A percentile compares a stretch with the other conserved stretches of the same genome.
These are phyloP conservation scores for Colletotrichum scovillei DNA, from an alignment of 2,329 filamentous ascomycete genomes.

Conservation along the genomic window DNA sequence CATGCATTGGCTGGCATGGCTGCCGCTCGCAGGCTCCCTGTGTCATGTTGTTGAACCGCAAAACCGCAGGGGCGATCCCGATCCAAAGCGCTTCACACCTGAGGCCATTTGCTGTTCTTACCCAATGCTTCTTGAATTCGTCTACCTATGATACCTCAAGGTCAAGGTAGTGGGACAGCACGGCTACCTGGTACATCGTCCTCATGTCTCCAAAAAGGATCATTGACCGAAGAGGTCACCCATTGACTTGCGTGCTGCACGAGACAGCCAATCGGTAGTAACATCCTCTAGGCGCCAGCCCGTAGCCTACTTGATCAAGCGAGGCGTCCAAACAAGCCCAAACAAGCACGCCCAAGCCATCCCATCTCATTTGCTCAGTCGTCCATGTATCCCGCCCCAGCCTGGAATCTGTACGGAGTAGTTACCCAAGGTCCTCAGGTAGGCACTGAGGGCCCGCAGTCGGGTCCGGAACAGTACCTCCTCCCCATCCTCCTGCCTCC, in stretches of 20 bases:
- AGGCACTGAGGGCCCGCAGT: too few relatives aligned
- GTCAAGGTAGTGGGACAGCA: not conserved
- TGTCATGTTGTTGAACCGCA: slow-evolving; percentile 27
- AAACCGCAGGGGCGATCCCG: slow-evolving; percentile 30
- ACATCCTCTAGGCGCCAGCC: slow-evolving; percentile 4
- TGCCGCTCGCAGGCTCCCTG: slow-evolving; percentile 6
- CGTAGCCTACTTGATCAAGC: slow-evolving; percentile 2
- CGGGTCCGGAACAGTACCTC: not conserved
- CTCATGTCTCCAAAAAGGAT: not conserved
- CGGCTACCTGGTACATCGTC: not conserved
- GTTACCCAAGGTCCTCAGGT: too few relatives aligned
- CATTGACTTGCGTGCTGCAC: slow-evolving; percentile 9
- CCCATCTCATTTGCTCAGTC: slow-evolving; percentile 8
- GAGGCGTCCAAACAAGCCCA: slow-evolving; percentile 27
- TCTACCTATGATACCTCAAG: not conserved
- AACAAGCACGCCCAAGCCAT: slow-evolving; percentile 17
- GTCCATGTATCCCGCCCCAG: not conserved
- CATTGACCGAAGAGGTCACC: slow-evolving; percentile 10
- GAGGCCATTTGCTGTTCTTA: not conserved
- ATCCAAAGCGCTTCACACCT: slow-evolving; percentile 27
- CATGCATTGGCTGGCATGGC: slow-evolving; percentile 22
- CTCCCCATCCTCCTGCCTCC: not conserved
- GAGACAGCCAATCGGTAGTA: slow-evolving; percentile 7
- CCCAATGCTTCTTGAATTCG: not conserved
- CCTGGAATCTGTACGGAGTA: not conserved